These are phyloP conservation scores for Colletotrichum zoysiae DNA, from an alignment of 2,329 filamentous ascomycete species.

Conservation along the genomic window DNA sequence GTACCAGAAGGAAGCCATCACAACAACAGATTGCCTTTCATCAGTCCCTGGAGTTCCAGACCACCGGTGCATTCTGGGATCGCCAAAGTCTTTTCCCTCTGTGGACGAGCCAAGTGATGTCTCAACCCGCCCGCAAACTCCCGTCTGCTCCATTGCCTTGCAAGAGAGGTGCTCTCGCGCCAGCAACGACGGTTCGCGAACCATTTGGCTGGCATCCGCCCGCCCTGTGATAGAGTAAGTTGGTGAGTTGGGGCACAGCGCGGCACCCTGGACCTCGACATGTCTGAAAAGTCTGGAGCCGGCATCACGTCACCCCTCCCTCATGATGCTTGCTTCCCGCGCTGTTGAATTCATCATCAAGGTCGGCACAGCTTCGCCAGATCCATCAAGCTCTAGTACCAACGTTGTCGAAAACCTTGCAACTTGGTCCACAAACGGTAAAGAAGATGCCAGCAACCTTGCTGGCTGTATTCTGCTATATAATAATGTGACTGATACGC, in stretches of 20 bases:
- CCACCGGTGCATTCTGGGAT: background rate
- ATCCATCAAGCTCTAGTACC: too few species aligned
- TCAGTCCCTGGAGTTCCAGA: background rate
- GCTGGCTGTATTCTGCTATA: too few species aligned
- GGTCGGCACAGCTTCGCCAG: too few species aligned
- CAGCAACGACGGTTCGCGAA: conserved; percentile 7
- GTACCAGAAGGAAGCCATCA: background rate
- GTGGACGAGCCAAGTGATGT: conserved; percentile 3
- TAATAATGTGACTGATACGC: too few species aligned
- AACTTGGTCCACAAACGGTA: too few species aligned
- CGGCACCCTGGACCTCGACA: background rate
- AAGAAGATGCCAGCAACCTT: too few species aligned
- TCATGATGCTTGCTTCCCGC: background rate
- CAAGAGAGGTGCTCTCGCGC: background rate
- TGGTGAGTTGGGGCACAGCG: background rate
- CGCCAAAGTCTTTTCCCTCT: background rate
- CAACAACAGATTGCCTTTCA: background rate
- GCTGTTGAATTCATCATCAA: too few species aligned
- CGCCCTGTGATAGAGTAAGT: background rate
- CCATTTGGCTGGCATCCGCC: background rate
- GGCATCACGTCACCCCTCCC: conserved; percentile 27
- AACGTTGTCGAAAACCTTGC: too few species aligned
- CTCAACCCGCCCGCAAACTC: background rate
- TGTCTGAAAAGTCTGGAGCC: conserved; percentile 9
- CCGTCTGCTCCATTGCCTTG: background rate